A percentile compares a stretch with the other conserved stretches of the same genome.
Conservation (phyloP, 2,329 filamentous ascomycete genomes). For the Colletotrichum zoysiae region DNA sequence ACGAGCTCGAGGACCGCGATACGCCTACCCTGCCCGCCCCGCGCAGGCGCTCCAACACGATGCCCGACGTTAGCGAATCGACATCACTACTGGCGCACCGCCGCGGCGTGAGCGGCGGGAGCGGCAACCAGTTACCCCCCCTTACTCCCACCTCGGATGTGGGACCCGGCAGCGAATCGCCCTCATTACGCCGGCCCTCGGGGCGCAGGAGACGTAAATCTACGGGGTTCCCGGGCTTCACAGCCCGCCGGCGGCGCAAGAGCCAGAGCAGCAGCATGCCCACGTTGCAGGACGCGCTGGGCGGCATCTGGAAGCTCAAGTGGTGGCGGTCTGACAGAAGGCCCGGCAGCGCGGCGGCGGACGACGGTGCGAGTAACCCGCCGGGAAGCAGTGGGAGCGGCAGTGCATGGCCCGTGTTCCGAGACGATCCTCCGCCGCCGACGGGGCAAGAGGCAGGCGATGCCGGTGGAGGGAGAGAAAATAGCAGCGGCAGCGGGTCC, state of each 20-base stretch:
- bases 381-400: conserved; percentile 35
- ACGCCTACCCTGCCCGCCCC: conserved; percentile 55
- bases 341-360: conserved; percentile 29
- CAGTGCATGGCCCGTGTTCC: conserved; percentile 33
- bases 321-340: conserved; percentile 61
- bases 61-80: conserved; percentile 58
- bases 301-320: conserved; percentile 65
- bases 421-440: conserved; percentile 21
- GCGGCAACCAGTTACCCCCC: conserved; percentile 40
- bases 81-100: conserved; percentile 53
- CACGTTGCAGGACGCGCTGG: conserved; percentile 62
- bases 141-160: conserved; percentile 44
- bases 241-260: conserved; percentile 61
- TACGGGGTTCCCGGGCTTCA: conserved; percentile 73
- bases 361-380: conserved; percentile 41
- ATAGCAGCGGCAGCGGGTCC: conserved; percentile 18
- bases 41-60: conserved; percentile 62
- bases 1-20: conserved; percentile 83
- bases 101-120: conserved; percentile 41
- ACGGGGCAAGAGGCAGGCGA: conserved; percentile 4
- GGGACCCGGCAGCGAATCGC: conserved; percentile 41
- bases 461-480: conserved; percentile 10
- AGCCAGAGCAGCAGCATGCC: conserved; percentile 53
- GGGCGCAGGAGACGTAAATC: conserved; percentile 66
- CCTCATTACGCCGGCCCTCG: conserved; percentile 43